Conservation (phyloP, 306 rosid genomes). For the Corylus heterophylla region DNA sequence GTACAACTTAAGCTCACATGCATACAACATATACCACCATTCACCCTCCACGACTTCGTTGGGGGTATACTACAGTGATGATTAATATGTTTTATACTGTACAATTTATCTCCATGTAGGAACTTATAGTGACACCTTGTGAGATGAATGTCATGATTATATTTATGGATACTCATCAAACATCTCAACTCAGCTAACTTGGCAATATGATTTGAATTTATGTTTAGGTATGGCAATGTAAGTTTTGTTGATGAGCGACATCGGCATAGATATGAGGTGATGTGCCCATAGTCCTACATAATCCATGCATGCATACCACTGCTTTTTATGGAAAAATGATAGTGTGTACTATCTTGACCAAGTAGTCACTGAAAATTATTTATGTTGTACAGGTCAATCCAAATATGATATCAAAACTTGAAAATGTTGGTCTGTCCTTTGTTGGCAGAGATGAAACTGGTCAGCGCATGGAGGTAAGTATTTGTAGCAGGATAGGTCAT, state of each 20-base stretch:
- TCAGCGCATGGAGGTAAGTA: constrained; percentile 73
- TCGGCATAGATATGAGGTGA: constrained; percentile 87
- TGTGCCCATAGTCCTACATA: background rate
- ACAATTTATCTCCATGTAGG: constrained; percentile 2
- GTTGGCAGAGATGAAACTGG: constrained; percentile 84
- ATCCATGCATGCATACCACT: constrained; percentile 7
- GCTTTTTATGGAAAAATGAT: constrained; percentile 6
- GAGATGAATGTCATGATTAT: background rate
- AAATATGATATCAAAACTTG: constrained; percentile 72
- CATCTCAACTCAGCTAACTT: constrained; percentile 11
- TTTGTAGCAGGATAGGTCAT: background rate
- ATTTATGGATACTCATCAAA: background rate
- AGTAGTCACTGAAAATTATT: constrained; percentile 9
- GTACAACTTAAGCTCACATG: constrained; percentile 18
- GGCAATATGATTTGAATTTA: constrained; percentile 20
- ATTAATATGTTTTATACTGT: constrained; percentile 11
- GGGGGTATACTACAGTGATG: constrained; percentile 3
- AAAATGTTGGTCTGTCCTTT: constrained; percentile 75
- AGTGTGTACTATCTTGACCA: background rate
- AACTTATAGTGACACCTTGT: background rate
- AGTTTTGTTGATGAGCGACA: constrained; percentile 76
- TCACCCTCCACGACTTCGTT: constrained; percentile 9
- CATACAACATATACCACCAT: background rate
- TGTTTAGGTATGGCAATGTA: constrained; percentile 63
- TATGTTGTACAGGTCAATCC: constrained; percentile 70